Base-by-base conservation (phyloP, 768 basidiomycete species). In the Nidula microcarpa region DNA sequence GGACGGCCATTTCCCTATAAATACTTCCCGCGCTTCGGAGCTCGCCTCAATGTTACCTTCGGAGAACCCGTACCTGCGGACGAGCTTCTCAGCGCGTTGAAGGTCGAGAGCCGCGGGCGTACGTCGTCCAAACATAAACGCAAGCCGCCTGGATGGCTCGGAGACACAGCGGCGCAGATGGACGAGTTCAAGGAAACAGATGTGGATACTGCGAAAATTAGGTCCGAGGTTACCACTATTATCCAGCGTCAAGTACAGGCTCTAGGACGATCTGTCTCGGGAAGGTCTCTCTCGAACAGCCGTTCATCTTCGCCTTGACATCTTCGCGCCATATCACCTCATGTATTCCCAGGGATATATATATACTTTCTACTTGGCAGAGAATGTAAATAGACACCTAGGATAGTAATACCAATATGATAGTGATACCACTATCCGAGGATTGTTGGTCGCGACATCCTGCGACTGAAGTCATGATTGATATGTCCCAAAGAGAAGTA, bases 1-100 rank as follows among this genome's bases (percentile, higher is more conserved):
- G 83, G 86, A 33, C 84, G 94, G 16, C 60, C 74, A 1, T 87
- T 82, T 60, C 94, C 93, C 3, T 80, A 77, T 74, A 91, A 87
- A 56, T 86, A 79, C 65, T 53, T 88, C 59, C 84, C 95, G 39
- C 76, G 82, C 55, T 65, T 77, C 33, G 76, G 90, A 56, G 72
- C 82, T 10, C 72, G 72, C 35, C 75, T 97, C 35, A 83, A 82
- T 59, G 78, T 98, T 50, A 86, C 89, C 0, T 88, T 96, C 60
- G 95, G 94, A 17, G 70, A 82, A 39, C 92, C 93, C 1, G 71
- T 95, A 47, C 74, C 80, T 18, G 54, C 71, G 0, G 66, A 72
- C 33, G 67, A 70, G 37, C 62, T 83, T 52, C 53, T 54, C 53
- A 51, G 57, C 30, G 58, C 60, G 33, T 37, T 67, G 49, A 39